Evolutionary conservation across 495 filamentous ascomycete genomes (phyloP), one percentile per base, ranked within the genome.

Genomic region (Penicillium atrosanguineum): DNA sequence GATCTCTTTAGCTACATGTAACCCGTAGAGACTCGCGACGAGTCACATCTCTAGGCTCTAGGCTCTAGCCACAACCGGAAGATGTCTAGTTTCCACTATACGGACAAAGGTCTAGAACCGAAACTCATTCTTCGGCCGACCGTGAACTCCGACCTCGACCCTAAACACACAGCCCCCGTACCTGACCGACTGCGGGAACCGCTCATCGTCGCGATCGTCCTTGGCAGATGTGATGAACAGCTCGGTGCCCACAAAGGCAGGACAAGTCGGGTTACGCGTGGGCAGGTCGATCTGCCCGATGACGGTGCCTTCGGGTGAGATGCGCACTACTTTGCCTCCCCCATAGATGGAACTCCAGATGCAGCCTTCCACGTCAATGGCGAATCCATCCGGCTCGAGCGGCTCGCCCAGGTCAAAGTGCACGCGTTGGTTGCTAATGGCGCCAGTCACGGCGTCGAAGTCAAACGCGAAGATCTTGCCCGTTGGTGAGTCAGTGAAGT

Each of bases 271-370:
- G 60, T 84, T 82, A 52, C 77, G 78, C 36, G 89, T 89, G 20
- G 87, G 85, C 52, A 91, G 69, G 6, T 63, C 76, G 34, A 93
- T 72, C 72, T 86, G 75, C 16, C 86, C 86, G 18, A 88, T 73
- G 20, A 91, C 65, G 62, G 83, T 73, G 3, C 87, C 87, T 29
- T 76, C 70, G 5, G 83, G 79, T 7, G 78, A 81, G 56, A 92
- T 81, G 63, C 84, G 83, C 45, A 91, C 67, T 16, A 93, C 83
- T 43, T 80, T 77, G 44, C 79, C 69, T 57, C 86, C 87, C 41
- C 87, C 87, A 59, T 88, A 90, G 28, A 91, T 75, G n/a, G 87
- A 87, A 51, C 82, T 82, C 89, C 89, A 92, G 25, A 93, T 73
- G 57, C 84, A 83, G 1, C 87, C 89, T 12, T 88, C 81, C 12